These are phyloP conservation scores for Amylostereum areolatum DNA, from an alignment of 1,284 basidiomycete species.

Conservation along the genomic window DNA sequence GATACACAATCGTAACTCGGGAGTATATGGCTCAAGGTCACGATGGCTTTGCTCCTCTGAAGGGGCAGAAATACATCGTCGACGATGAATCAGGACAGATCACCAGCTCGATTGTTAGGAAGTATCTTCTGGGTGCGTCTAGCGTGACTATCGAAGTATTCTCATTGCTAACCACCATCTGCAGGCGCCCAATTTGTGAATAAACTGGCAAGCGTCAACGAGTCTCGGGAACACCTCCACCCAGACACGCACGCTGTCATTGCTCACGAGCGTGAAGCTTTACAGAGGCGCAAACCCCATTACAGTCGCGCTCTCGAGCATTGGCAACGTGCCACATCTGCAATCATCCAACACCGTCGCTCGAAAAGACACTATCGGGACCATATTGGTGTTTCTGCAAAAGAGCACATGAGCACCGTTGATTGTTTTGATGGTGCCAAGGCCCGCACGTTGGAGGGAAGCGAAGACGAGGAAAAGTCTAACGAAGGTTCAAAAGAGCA, in stretches of 20 bases:
- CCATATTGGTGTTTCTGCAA: constrained; percentile 51
- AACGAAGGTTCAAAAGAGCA: constrained; percentile 38
- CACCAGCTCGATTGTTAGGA: constrained; percentile 78
- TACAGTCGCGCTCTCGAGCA: constrained; percentile 26
- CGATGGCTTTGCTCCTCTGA: constrained; percentile 76
- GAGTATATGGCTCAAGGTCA: constrained; percentile 76
- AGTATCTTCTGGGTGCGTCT: constrained; percentile 71
- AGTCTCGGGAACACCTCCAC: constrained; percentile 11
- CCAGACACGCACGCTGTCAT: constrained; percentile 34
- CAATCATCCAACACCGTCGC: constrained; percentile 41
- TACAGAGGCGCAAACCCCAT: constrained; percentile 10
- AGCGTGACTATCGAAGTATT: not conserved
- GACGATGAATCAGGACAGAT: constrained; percentile 84
- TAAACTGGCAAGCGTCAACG: constrained; percentile 7
- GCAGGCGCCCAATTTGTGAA: constrained; percentile 63
- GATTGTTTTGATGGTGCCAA: constrained; percentile 66
- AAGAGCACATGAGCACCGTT: constrained; percentile 75
- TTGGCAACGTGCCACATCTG: constrained; percentile 43
- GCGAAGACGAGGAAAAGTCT: constrained; percentile 18
- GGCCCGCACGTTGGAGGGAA: constrained; percentile 24
- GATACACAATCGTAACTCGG: constrained; percentile 74
- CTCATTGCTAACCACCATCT: not conserved
- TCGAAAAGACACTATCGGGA: constrained; percentile 52
- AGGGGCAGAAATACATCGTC: constrained; percentile 63
- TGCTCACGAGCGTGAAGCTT: constrained; percentile 9